Conservation (phyloP, 495 filamentous ascomycete species). For the Coniosporium apollinis region DNA sequence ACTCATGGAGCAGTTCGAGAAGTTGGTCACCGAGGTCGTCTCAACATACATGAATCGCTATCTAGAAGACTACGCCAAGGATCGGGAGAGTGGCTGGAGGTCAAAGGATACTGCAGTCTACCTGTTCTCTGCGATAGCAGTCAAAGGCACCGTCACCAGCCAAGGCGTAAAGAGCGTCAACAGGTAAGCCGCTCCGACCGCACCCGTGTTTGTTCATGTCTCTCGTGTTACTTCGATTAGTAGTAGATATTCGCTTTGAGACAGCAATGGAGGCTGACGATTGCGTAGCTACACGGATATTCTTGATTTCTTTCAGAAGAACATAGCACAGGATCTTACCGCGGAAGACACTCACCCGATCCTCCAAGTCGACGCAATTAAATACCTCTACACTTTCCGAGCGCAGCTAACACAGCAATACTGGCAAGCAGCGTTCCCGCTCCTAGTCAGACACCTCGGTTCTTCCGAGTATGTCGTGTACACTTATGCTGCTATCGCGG, state of each 20-base stretch:
- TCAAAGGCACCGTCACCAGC: constrained; percentile 71
- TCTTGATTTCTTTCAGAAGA: constrained; percentile 78
- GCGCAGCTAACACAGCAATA: constrained; percentile 73
- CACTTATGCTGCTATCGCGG: constrained; percentile 87
- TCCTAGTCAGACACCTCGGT: constrained; percentile 75
- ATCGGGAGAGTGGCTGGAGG: constrained; percentile 69
- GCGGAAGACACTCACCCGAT: constrained; percentile 57
- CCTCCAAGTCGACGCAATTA: constrained; percentile 92
- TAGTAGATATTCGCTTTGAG: constrained; percentile 11
- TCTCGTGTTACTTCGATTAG: no score
- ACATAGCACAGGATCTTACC: constrained; percentile 72
- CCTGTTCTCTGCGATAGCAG: constrained; percentile 83
- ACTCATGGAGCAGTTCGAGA: constrained; percentile 75
- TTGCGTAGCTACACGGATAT: constrained; percentile 39
- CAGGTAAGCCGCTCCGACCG: no score
- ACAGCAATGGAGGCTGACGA: neutral
- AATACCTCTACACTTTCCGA: constrained; percentile 89
- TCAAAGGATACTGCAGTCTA: constrained; percentile 95
- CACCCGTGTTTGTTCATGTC: no score
- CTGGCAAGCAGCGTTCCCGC: constrained; percentile 74
- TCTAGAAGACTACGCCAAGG: constrained; percentile 46
- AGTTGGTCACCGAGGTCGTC: constrained; percentile 63
- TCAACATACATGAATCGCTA: constrained; percentile 68
- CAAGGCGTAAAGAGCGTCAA: constrained; percentile 87
- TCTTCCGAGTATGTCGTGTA: constrained; percentile 88